phyloP scores from a whole-genome alignment of 2,329 filamentous ascomycete genomes.

The Apiospora aurea region DNA sequence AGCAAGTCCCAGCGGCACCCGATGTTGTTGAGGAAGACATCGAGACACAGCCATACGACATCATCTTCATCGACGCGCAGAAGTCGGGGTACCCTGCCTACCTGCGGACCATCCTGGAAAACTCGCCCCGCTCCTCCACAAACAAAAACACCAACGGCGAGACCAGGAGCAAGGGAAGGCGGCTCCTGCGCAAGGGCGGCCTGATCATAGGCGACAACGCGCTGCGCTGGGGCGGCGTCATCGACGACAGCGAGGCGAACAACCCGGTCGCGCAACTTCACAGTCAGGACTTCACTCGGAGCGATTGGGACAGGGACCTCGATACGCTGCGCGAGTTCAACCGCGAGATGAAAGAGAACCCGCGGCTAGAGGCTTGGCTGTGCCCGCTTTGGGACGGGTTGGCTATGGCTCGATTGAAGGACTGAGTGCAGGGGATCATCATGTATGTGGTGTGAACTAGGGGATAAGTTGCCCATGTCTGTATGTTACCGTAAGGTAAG shows the following conservation, averaged over 20 bases:
- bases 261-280: constrained; percentile 41
- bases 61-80: constrained; percentile 62
- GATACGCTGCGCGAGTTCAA: constrained; percentile 46
- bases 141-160: constrained; percentile 37
- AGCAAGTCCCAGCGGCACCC: constrained; percentile 28
- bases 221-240: constrained; percentile 56
- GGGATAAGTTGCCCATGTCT: not conserved
- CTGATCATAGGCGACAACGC: constrained; percentile 63
- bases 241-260: constrained; percentile 45
- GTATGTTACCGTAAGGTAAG: no score
- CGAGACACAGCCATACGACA: constrained; percentile 62
- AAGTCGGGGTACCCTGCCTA: constrained; percentile 60
- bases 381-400: constrained; percentile 53
- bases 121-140: constrained; percentile 40
- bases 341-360: constrained; percentile 39
- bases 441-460: not conserved
- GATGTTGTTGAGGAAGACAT: no score
- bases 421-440: constrained; percentile 33
- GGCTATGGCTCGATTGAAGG: constrained; percentile 46
- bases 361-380: constrained; percentile 49
- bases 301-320: constrained; percentile 31
- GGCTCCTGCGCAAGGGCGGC: constrained; percentile 56
- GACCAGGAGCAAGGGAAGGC: constrained; percentile 32
- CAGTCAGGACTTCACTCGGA: constrained; percentile 23
- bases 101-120: constrained; percentile 52